Conservation (phyloP, 192 early-diverging fungal species). For the Phlyctochytrium arcticum region DNA sequence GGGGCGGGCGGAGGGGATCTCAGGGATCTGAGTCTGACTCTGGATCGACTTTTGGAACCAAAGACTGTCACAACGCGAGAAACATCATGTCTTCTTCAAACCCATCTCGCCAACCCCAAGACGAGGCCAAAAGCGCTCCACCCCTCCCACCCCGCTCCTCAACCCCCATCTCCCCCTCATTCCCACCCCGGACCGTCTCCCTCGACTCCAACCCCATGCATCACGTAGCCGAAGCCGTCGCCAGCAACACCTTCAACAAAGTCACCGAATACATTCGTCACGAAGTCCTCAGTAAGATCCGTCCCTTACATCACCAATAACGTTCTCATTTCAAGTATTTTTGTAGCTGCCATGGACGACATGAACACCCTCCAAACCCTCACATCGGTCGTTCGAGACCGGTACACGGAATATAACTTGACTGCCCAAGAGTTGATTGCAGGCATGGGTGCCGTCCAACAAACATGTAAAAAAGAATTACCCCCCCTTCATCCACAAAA, state of each 20-base stretch:
- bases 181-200: neutral
- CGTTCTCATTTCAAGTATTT: neutral
- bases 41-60: too few species aligned
- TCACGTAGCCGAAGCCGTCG: neutral
- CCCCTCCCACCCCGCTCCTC: neutral
- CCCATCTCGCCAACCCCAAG: too few species aligned
- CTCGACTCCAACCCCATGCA: neutral
- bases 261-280: neutral
- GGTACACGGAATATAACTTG: conserved; percentile 11
- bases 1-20: too few species aligned
- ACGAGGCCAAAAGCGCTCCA: too few species aligned
- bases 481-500: neutral
- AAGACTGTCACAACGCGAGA: too few species aligned
- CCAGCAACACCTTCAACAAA: neutral
- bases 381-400: conserved; percentile 2
- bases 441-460: conserved; percentile 18
- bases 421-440: conserved; percentile 16
- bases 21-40: too few species aligned
- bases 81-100: too few species aligned
- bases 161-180: neutral
- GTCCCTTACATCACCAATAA: neutral
- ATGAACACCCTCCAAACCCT: conserved; percentile 9
- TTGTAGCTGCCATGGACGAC: conserved; percentile 14
- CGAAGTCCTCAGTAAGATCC: neutral
- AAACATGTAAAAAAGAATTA: conserved; percentile 21